Evolutionary conservation across 345 rosid species (phyloP), one percentile per base, ranked within the genome.

Genomic region (Euclidium syriacum): DNA sequence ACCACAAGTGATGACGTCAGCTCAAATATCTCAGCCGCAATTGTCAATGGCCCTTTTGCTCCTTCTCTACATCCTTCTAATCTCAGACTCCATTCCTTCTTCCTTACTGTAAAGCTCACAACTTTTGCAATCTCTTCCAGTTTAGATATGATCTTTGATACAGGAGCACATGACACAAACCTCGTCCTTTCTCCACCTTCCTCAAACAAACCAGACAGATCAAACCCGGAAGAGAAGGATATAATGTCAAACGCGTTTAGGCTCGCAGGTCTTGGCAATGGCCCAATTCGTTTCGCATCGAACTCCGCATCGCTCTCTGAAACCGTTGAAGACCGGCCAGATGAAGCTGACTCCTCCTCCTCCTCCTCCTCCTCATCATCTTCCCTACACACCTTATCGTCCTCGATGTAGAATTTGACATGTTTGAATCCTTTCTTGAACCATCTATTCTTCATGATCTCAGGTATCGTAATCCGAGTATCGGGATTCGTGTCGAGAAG

Each of bases 401-500:
- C 81, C 73, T 82, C 82, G 0, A 81, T 76, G 57, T 82, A 85
- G 42, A 85, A 85, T 41, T 80, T 82, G 10, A 85, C 69, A 47
- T 85, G 75, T 73, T 83, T 81, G 70, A 80, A 84, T 39, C 81
- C 88, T 68, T 84, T 91, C 62, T 73, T 72, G 78, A 88, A 85
- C 98, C 98, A 91, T 39, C 80, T 68, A 17, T 68, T 79, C 58
- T 86, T 87, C 96, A 84, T 86, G 23, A 91, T 72, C 44, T 67
- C 81, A 1, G 85, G 85, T 43, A 91, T 79, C 0, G 90, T 86
- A 22, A 91, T 79, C 60, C 98, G 71, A 7, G 86, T 77, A 1
- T 71, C 75, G 0, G 98, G 95, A 68, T 91, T 91, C 8, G 87
- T 85, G 17, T 91, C 88, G 7, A 91, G 86, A 56, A 86, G 81